Percentiles rank a stretch among this genome's conserved stretches.
Evolutionary conservation across 345 rosid species (phyloP).

Genomic region (Ceriops tagal): DNA sequence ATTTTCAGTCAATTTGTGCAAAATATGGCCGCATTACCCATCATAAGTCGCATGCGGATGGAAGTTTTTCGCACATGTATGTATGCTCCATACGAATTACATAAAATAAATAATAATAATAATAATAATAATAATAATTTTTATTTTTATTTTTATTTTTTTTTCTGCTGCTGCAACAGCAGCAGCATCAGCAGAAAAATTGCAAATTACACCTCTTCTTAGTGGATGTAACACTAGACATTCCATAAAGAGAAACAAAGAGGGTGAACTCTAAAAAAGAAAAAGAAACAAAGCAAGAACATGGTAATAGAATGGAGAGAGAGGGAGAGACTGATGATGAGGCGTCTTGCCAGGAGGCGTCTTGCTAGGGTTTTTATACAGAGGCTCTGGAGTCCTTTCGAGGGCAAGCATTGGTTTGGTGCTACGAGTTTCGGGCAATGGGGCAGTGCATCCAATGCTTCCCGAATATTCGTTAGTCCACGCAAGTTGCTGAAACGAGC

Average conservation of each 20-base stretch:
- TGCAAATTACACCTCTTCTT: too few relatives aligned
- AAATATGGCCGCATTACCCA: conserved; percentile 52
- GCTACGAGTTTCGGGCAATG: not conserved
- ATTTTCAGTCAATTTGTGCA: conserved; percentile 27
- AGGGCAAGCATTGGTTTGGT: not conserved
- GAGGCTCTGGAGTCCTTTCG: not conserved
- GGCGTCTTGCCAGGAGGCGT: not conserved
- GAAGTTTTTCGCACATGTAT: conserved; percentile 42
- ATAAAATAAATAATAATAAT: not conserved
- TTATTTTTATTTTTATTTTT: not conserved
- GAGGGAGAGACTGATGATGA: not conserved
- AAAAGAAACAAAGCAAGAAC: not conserved
- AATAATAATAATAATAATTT: not conserved
- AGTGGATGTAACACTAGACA: too few relatives aligned
- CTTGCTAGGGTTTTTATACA: not conserved
- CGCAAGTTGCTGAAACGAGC: not conserved
- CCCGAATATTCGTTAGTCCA: not conserved
- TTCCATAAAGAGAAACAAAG: too few relatives aligned
- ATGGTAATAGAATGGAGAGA: not conserved
- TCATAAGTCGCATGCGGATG: conserved; percentile 40
- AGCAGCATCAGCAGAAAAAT: too few relatives aligned
- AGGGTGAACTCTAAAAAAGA: too few relatives aligned
- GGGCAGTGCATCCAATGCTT: not conserved
- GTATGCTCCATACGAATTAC: not conserved
- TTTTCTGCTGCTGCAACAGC: too few relatives aligned